These are phyloP conservation scores for Rhizopus delemar DNA, from an alignment of 371 early-diverging fungal genomes.

Conservation along the genomic window DNA sequence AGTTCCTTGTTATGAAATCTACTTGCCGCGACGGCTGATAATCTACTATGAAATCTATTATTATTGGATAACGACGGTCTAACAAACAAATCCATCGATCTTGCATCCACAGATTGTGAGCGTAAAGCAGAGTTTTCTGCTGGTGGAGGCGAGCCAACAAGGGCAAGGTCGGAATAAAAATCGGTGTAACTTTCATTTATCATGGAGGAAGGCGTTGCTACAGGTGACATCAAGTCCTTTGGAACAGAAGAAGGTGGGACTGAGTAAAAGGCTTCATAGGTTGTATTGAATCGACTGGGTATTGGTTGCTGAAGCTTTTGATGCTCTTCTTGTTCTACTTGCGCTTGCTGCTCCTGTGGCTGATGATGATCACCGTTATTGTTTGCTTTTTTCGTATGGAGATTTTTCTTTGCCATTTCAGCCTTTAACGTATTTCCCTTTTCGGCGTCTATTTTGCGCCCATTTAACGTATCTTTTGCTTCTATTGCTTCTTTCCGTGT, in stretches of 20 bases:
- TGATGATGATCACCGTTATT: conserved; percentile 1
- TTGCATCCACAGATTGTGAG: conserved; percentile 28
- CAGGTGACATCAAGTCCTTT: conserved; percentile 28
- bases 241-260: conserved; percentile 41
- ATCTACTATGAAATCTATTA: not conserved
- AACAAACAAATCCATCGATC: conserved; percentile 24
- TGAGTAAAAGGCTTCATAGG: conserved; percentile 59
- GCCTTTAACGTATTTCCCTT: conserved; percentile 79
- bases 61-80: conserved; percentile 15
- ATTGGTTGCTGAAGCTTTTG: not conserved
- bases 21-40: not conserved
- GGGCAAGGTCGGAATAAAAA: conserved; percentile 28
- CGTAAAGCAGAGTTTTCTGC: conserved; percentile 22
- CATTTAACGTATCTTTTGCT: conserved; percentile 79
- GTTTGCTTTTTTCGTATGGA: conserved; percentile 64
- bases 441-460: conserved; percentile 81
- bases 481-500: conserved; percentile 78
- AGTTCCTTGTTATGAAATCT: conserved; percentile 14
- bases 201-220: conserved; percentile 18
- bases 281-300: conserved; percentile 27
- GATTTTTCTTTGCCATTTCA: conserved; percentile 92
- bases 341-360: conserved; percentile 18
- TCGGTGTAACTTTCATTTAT: conserved; percentile 17
- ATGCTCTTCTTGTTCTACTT: too few species aligned
- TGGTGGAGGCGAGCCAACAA: conserved; percentile 9